Conservation (phyloP, 2,329 filamentous ascomycete genomes). For the Colletotrichum acutatum region DNA sequence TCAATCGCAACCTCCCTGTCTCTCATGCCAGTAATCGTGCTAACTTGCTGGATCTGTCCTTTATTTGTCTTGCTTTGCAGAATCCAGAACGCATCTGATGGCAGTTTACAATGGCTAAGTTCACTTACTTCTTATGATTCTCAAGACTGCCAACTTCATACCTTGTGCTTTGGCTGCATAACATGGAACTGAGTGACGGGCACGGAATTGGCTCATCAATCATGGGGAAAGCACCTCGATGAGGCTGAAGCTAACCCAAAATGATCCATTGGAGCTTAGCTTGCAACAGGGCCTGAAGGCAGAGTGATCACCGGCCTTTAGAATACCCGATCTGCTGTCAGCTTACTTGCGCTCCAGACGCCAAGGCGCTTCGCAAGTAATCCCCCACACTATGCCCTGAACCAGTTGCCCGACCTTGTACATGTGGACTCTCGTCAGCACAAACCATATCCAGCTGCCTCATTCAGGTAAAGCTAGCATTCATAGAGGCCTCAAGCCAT, state of each 20-base stretch:
- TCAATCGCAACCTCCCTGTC: not conserved
- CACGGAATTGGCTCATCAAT: not conserved
- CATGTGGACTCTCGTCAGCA: not conserved
- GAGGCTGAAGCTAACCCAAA: no score
- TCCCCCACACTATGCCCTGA: not conserved
- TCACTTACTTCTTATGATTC: no score
- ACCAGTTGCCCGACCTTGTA: not conserved
- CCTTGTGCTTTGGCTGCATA: not conserved
- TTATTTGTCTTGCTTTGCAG: not conserved
- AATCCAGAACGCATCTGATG: no score
- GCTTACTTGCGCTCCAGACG: not conserved
- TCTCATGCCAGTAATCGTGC: not conserved
- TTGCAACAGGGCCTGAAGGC: not conserved
- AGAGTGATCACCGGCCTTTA: not conserved
- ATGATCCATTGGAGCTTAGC: no score
- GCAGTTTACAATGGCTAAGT: no score
- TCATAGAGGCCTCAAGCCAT: not conserved
- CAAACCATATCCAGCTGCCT: slow-evolving; percentile 11
- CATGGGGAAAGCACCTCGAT: not conserved
- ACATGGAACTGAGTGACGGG: not conserved
- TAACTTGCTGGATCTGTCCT: not conserved
- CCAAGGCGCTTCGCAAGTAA: not conserved
- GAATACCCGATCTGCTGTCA: not conserved
- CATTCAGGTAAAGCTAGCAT: not conserved
- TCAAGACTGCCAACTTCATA: no score